phyloP scores from a whole-genome alignment of 2,329 filamentous ascomycete species.

The Colletotrichum agaves region DNA sequence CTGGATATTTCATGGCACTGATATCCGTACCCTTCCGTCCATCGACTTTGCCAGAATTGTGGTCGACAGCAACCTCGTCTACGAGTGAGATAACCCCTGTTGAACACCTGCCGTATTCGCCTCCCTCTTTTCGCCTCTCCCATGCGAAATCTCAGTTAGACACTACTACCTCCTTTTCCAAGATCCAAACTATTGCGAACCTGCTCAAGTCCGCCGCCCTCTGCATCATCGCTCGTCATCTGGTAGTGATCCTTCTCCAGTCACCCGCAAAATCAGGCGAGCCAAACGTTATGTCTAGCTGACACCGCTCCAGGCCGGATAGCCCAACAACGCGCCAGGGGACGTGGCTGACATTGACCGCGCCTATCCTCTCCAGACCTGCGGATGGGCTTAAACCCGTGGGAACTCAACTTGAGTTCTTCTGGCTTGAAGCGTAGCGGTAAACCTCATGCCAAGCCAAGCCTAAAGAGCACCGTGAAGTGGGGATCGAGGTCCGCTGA shows the following conservation, averaged over 20 bases:
- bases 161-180: background rate
- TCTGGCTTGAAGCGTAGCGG: background rate
- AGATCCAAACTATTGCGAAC: conserved; percentile 12
- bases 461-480: conserved; percentile 23
- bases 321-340: conserved; percentile 20
- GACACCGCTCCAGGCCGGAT: conserved; percentile 16
- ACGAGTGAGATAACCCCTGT: conserved; percentile 11
- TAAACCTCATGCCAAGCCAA: conserved; percentile 16
- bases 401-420: background rate
- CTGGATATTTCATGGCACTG: no score
- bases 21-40: no score
- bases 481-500: conserved; percentile 34
- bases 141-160: conserved; percentile 12
- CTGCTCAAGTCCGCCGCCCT: conserved; percentile 14
- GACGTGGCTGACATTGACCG: background rate
- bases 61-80: conserved; percentile 5
- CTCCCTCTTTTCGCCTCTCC: conserved; percentile 21
- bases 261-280: background rate
- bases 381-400: background rate
- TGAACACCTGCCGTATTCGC: conserved; percentile 34
- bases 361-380: conserved; percentile 14
- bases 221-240: conserved; percentile 9
- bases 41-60: background rate
- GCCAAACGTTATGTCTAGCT: background rate
- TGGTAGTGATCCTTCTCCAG: conserved; percentile 5